These are phyloP conservation scores for Zymoseptoria pseudotritici DNA, from an alignment of 2,329 filamentous ascomycete genomes.

Conservation along the genomic window DNA sequence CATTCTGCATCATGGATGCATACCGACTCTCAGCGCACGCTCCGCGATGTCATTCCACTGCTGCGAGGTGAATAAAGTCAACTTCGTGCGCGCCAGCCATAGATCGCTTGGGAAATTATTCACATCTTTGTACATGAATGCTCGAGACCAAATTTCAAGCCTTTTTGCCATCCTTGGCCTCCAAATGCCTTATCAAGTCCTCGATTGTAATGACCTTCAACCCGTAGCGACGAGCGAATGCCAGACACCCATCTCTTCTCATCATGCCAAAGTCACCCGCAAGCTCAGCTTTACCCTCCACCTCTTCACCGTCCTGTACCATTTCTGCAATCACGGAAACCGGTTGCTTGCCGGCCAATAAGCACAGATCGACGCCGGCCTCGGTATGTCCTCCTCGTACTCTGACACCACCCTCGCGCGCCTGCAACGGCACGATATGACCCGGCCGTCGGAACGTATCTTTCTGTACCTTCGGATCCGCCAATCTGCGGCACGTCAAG, in stretches of 20 bases:
- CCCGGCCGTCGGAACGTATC: conserved; percentile 71
- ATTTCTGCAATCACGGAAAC: conserved; percentile 87
- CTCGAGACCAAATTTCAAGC: background rate
- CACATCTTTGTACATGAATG: background rate
- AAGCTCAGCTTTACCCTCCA: conserved; percentile 60
- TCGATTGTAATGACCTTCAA: conserved; percentile 94
- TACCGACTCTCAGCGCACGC: too few relatives aligned
- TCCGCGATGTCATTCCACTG: background rate
- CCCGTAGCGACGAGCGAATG: conserved; percentile 81
- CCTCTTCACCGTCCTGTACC: conserved; percentile 73
- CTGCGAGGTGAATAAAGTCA: background rate
- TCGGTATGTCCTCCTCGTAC: conserved; percentile 83
- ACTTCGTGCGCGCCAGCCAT: background rate
- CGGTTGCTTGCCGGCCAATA: conserved; percentile 67
- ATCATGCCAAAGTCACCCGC: conserved; percentile 73
- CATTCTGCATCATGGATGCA: background rate
- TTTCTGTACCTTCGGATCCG: conserved; percentile 52
- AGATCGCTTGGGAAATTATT: background rate
- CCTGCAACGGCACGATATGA: conserved; percentile 80
- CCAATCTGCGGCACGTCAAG: conserved; percentile 70
- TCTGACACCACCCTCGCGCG: conserved; percentile 70
- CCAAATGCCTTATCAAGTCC: conserved; percentile 72
- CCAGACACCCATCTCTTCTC: conserved; percentile 77
- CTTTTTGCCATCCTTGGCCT: conserved; percentile 32
- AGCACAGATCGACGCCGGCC: conserved; percentile 84